Evolutionary conservation across 164 flowering plant genomes (phyloP), one percentile per base, ranked within the genome.

Genomic region (Umbellularia californica): DNA sequence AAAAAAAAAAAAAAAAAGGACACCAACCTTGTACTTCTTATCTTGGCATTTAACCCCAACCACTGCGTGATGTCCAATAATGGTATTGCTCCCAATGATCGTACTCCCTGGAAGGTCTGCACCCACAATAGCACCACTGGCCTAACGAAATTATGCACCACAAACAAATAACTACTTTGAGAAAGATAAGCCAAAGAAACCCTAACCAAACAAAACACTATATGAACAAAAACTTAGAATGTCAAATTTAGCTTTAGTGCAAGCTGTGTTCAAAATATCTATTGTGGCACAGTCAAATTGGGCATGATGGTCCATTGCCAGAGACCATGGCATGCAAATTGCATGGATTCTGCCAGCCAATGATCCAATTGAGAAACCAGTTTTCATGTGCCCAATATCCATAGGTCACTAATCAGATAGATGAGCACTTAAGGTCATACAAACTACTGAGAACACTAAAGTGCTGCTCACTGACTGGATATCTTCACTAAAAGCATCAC

Each of bases 111-210:
- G 97, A 79, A 90, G 81, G 76, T 93, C 95, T 79, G 92, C 94
- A 27, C 99, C 99, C 81, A 93, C 88, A 74, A 95, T 84, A 67
- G 98, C 98, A 76, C 98, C 97, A 86, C 97, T 93, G 87, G 20
- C 84, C 82, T 80, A 81, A 79, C 84, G 86, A 75, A 71, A 52
- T 80, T 75, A 12, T 30, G 60, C 47, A 14, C 60, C 60, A 55
- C 3, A 55, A 55, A 55, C 60, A 14, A 55, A 55, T 14, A 55
- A 14, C 20, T 4, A 55, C 60, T 55, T 55, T 55, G 60, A 55
- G 60, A 55, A 55, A 55, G 60, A 14, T 55, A 19, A 55, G 13
- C 17, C 2, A 55, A 55, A 55, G 60, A 55, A 5, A 55, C 17
- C 60, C 47, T 14, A 55, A 55, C 60, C 60, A 55, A 55, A 55